Evolutionary conservation across 192 early-diverging fungal genomes (phyloP), one percentile per base, ranked within the genome.

Genomic region (Polychytrium aggregatum): DNA sequence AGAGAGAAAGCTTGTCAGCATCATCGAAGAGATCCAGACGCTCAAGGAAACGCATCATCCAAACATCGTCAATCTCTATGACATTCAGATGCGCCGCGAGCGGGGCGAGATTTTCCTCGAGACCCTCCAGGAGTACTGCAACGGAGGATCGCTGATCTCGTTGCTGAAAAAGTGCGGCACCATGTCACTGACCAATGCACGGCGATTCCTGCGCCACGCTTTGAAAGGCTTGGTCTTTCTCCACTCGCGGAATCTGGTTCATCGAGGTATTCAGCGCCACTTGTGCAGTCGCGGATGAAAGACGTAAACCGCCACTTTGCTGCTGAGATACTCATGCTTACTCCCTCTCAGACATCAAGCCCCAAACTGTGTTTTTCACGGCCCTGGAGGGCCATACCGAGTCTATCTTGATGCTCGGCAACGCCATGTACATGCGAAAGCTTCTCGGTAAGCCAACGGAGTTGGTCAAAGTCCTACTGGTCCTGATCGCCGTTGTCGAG

Each of bases 191-290:
- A 16, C 44, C 6, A 46, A 55, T 21, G 55, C 65, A 13, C 17
- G 42, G 30, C 27, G n/a, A 2, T 67, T 63, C 42, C 48, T 62
- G 48, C 57, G 54, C 30, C 47, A 53, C 24, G 41, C 63, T 2
- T 26, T 67, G 10, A 63, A 63, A 42, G 65, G 55, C n/a, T 21
- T 67, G 17, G 56, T 44, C 10, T 62, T 59, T 34, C 38, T 67
- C 6, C 65, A 67, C 46, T 52, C 60, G 4, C 40, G 56, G 22
- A 67, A 67, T 41, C 30, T 36, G 17, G 55, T 67, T 27, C 65
- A 67, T 41, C 63, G 63, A 51, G 63, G 63, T 65, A 28, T 47
- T 47, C 10, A n/a, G 22, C 29, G n/a, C 0, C 0, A 1, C 9
- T 10, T 16, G 22, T 3, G 14, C 21, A 16, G 14, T 29, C 30